These are phyloP conservation scores for Aspergillus sp. DNA, from an alignment of 2,329 filamentous ascomycete genomes.

Conservation along the genomic window DNA sequence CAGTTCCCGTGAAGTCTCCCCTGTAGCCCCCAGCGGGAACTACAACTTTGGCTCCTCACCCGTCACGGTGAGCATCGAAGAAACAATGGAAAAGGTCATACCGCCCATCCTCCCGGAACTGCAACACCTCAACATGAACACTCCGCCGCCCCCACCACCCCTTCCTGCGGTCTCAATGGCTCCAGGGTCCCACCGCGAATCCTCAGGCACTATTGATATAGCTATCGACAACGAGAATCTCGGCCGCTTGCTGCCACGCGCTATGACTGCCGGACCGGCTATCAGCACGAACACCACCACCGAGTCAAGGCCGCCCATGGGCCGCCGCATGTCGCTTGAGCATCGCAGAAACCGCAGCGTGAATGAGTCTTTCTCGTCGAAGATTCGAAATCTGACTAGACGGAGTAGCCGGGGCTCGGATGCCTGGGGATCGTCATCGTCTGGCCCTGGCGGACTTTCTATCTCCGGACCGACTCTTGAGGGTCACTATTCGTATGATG, in stretches of 20 bases:
- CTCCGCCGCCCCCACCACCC: slow-evolving; percentile 51
- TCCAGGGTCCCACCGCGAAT: slow-evolving; percentile 31
- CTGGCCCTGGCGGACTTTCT: not conserved
- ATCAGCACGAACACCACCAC: slow-evolving; percentile 16
- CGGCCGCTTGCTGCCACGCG: slow-evolving; percentile 35
- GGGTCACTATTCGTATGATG: slow-evolving; percentile 27
- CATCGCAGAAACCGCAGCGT: slow-evolving; percentile 57
- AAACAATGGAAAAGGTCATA: slow-evolving; percentile 47
- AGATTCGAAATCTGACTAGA: slow-evolving; percentile 55
- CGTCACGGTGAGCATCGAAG: slow-evolving; percentile 55
- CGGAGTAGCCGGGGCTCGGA: slow-evolving; percentile 55
- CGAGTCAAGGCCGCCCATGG: slow-evolving; percentile 26
- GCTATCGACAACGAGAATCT: slow-evolving; percentile 41
- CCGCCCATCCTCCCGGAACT: slow-evolving; percentile 60
- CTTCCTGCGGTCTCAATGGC: slow-evolving; percentile 17
- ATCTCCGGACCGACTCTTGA: not conserved
- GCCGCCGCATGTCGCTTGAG: slow-evolving; percentile 44
- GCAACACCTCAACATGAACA: slow-evolving; percentile 60
- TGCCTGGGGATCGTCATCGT: slow-evolving; percentile 17
- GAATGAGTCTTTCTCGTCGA: slow-evolving; percentile 57
- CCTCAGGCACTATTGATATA: slow-evolving; percentile 41
- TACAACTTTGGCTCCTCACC: slow-evolving; percentile 32
- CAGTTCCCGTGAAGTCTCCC: slow-evolving; percentile 25
- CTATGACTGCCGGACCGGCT: slow-evolving; percentile 37
- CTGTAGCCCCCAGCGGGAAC: slow-evolving; percentile 15